Conservation (phyloP, 176 grass and related monocot species). For the Bothriochloa decipiens region DNA sequence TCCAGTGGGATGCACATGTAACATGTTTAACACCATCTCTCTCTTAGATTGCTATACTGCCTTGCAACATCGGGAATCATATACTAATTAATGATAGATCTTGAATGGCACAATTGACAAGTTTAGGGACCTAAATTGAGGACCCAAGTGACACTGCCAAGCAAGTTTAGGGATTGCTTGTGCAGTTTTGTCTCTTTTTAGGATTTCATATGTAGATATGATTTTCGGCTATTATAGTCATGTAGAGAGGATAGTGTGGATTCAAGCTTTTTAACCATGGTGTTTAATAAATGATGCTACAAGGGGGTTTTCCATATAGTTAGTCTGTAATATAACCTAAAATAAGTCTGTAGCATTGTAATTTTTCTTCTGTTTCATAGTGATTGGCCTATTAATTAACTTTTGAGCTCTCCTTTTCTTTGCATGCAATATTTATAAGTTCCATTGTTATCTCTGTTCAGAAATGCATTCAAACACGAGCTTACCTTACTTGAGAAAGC, state of each 20-base stretch:
- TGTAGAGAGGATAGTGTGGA: not conserved
- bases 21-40: not conserved
- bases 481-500: conserved; percentile 89
- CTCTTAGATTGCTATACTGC: not conserved
- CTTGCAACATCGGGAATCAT: not conserved
- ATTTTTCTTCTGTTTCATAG: not conserved
- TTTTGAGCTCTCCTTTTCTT: conserved; percentile 1
- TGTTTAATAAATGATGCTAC: not conserved
- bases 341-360: not conserved
- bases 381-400: not conserved
- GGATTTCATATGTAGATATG: not conserved
- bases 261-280: not conserved
- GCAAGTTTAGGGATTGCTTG: not conserved
- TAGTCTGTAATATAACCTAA: not conserved
- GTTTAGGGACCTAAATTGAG: not conserved
- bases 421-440: conserved; percentile 21
- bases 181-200: not conserved
- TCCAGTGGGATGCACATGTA: not conserved
- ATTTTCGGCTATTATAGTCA: not conserved
- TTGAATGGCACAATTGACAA: not conserved
- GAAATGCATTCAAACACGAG: conserved; percentile 90
- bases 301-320: not conserved
- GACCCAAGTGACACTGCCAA: not conserved
- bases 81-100: not conserved
- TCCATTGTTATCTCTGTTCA: conserved; percentile 39